A percentile compares a stretch with the other conserved stretches of the same genome.
phyloP scores from a whole-genome alignment of 768 basidiomycete genomes.

The Mycena galericulata region DNA sequence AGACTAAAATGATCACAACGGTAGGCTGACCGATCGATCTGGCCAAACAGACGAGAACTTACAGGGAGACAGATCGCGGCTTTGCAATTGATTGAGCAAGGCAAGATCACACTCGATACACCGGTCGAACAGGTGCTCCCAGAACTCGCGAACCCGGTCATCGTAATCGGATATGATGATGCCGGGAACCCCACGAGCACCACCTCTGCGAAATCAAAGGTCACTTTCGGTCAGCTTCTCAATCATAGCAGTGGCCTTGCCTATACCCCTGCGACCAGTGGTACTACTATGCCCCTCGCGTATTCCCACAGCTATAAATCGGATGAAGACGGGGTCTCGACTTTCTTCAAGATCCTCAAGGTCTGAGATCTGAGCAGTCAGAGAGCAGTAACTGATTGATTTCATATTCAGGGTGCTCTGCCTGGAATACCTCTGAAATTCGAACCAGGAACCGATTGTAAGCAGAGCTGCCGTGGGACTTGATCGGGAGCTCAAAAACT shows the following conservation, averaged over 20 bases:
- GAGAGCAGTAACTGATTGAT: not conserved
- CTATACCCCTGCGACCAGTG: slow-evolving; percentile 28
- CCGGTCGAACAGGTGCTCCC: slow-evolving; percentile 43
- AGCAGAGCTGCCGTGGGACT: too few species aligned
- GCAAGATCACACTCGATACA: slow-evolving; percentile 41
- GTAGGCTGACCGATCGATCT: not conserved
- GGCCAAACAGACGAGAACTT: not conserved
- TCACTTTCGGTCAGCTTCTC: slow-evolving; percentile 44
- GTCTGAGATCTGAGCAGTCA: slow-evolving; percentile 4
- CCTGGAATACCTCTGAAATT: slow-evolving; percentile 41
- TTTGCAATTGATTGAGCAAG: slow-evolving; percentile 47
- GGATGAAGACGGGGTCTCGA: slow-evolving; percentile 33
- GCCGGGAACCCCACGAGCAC: slow-evolving; percentile 17
- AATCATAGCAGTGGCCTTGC: slow-evolving; percentile 48
- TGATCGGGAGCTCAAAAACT: not conserved
- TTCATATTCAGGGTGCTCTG: slow-evolving; percentile 36
- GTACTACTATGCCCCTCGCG: not conserved
- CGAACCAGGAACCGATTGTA: slow-evolving; percentile 48
- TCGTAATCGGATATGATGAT: slow-evolving; percentile 36
- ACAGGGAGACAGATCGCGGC: slow-evolving; percentile 42
- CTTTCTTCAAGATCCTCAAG: slow-evolving; percentile 39
- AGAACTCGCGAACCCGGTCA: slow-evolving; percentile 41
- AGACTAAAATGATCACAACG: slow-evolving; percentile 24
- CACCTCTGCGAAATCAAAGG: slow-evolving; percentile 37
- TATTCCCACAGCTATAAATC: slow-evolving; percentile 42